Percentiles rank a stretch among this genome's conserved stretches.
phyloP scores from a whole-genome alignment of 1,284 basidiomycete species.

The Rhodofomes roseus region DNA sequence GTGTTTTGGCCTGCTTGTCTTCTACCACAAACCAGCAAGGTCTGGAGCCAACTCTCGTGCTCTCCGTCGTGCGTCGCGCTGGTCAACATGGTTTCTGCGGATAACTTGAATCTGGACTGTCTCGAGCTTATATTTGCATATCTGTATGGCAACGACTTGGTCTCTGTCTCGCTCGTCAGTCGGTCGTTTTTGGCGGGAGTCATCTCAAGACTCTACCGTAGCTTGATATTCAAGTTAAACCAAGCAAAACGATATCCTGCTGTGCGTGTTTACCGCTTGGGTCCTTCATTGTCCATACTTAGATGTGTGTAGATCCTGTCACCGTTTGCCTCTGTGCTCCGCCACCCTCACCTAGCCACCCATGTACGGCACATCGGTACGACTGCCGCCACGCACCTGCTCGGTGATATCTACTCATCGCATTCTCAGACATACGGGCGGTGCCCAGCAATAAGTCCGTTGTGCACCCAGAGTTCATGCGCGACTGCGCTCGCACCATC shows the following conservation, averaged over 20 bases:
- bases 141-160: constrained; percentile 51
- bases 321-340: constrained; percentile 54
- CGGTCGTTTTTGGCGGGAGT: constrained; percentile 58
- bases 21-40: too few species aligned
- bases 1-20: too few species aligned
- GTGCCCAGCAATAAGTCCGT: constrained; percentile 33
- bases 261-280: constrained; percentile 26
- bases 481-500: constrained; percentile 47
- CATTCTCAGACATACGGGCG: constrained; percentile 44
- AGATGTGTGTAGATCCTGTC: constrained; percentile 38
- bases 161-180: constrained; percentile 56
- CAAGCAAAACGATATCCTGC: constrained; percentile 54
- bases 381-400: too few species aligned
- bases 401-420: too few species aligned
- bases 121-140: constrained; percentile 57
- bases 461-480: constrained; percentile 46
- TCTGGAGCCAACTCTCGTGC: too few species aligned
- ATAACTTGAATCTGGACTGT: constrained; percentile 67
- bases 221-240: constrained; percentile 45
- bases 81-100: constrained; percentile 54
- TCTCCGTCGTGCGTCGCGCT: too few species aligned
- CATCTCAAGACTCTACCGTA: constrained; percentile 56
- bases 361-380: constrained; percentile 60
- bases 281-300: not conserved
- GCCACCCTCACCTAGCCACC: constrained; percentile 47